These are phyloP conservation scores for Ogataea paraovalis DNA, from an alignment of 805 yeast species.

Conservation along the genomic window DNA sequence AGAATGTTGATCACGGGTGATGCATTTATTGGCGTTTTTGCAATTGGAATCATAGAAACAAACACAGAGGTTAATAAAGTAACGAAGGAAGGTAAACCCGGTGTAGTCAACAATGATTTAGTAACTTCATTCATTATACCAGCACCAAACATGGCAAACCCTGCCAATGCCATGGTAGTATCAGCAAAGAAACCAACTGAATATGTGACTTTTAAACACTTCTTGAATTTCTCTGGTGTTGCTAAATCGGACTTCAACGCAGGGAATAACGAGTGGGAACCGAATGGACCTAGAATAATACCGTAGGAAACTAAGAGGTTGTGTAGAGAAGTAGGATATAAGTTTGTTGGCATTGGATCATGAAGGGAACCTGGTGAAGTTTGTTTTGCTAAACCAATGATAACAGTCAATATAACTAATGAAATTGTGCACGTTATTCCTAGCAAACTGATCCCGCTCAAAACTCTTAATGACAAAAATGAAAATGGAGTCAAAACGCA, in stretches of 20 bases:
- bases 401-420: slow-evolving; percentile 41
- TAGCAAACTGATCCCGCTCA: slow-evolving; percentile 50
- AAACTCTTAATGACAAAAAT: slow-evolving; percentile 50
- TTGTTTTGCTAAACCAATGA: slow-evolving; percentile 42
- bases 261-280: slow-evolving; percentile 83
- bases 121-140: slow-evolving; percentile 69
- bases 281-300: slow-evolving; percentile 72
- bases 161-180: slow-evolving; percentile 56
- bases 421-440: slow-evolving; percentile 56
- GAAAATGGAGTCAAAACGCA: slow-evolving; percentile 76
- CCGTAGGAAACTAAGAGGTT: slow-evolving; percentile 52
- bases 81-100: slow-evolving; percentile 64
- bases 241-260: slow-evolving; percentile 73
- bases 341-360: slow-evolving; percentile 41
- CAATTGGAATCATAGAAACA: slow-evolving; percentile 77
- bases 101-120: slow-evolving; percentile 61
- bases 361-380: slow-evolving; percentile 52
- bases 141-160: slow-evolving; percentile 78
- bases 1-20: slow-evolving; percentile 80
- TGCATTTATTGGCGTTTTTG: slow-evolving; percentile 84
- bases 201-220: slow-evolving; percentile 53
- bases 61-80: slow-evolving; percentile 55
- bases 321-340: slow-evolving; percentile 36
- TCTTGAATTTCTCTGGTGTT: slow-evolving; percentile 57
- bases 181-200: slow-evolving; percentile 56